These are phyloP conservation scores for Hondaea fermentalgiana DNA, from an alignment of 108 stramenopile genomes.

Conservation along the genomic window DNA sequence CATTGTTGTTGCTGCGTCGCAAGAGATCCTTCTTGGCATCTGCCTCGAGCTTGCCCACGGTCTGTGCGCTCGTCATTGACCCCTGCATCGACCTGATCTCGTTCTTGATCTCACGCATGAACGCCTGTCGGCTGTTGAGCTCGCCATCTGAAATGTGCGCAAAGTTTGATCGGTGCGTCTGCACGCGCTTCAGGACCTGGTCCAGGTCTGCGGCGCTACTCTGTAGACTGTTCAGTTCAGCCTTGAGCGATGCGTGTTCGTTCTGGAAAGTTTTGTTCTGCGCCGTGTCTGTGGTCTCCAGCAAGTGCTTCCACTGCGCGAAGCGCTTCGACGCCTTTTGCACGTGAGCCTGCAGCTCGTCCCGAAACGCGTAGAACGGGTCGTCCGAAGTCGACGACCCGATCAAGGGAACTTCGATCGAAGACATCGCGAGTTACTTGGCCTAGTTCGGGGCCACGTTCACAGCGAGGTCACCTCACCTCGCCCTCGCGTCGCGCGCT, in stretches of 20 bases:
- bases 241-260: background rate
- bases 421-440: background rate
- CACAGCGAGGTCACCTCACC: too few species aligned
- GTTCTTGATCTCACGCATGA: constrained; percentile 11
- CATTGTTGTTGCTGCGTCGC: background rate
- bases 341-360: background rate
- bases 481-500: too few species aligned
- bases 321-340: background rate
- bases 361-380: constrained; percentile 13
- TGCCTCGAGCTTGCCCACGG: background rate
- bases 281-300: background rate
- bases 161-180: constrained; percentile 16
- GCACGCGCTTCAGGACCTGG: constrained; percentile 4
- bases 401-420: background rate
- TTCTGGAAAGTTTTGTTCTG: background rate
- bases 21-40: background rate
- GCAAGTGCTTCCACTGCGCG: background rate
- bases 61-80: background rate
- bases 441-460: too few species aligned
- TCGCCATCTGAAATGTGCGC: constrained; percentile 8
- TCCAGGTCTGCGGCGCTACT: background rate
- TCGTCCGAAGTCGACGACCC: background rate
- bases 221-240: background rate
- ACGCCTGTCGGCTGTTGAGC: background rate
- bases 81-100: background rate